Conservation (phyloP, 2,329 filamentous ascomycete genomes). For the Lachnellula willkommii region DNA sequence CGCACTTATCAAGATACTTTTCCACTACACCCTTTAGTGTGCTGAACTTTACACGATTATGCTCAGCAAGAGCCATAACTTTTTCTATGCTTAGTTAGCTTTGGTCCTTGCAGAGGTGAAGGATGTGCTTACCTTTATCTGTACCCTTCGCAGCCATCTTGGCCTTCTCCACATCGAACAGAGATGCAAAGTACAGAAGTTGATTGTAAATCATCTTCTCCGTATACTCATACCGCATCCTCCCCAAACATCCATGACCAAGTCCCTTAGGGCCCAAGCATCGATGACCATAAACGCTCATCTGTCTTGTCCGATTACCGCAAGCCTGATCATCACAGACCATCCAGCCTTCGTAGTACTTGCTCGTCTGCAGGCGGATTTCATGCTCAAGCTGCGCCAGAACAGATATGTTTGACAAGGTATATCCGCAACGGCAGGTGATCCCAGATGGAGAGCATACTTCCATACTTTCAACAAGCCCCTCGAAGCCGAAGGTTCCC, state of each 20-base stretch:
- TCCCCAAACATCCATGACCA: constrained; percentile 75
- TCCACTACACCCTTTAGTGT: constrained; percentile 75
- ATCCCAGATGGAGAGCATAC: constrained; percentile 70
- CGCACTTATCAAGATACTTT: constrained; percentile 81
- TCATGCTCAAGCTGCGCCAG: constrained; percentile 84
- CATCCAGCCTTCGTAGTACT: constrained; percentile 91
- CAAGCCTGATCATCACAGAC: constrained; percentile 86
- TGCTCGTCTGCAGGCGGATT: constrained; percentile 69
- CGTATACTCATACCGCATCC: constrained; percentile 80
- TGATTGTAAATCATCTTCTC: constrained; percentile 96
- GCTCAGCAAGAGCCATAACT: constrained; percentile 66
- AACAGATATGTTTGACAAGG: constrained; percentile 65
- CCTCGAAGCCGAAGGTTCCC: constrained; percentile 66
- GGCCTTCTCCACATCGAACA: constrained; percentile 89
- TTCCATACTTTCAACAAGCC: constrained; percentile 55
- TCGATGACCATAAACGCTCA: constrained; percentile 85
- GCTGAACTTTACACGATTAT: constrained; percentile 74
- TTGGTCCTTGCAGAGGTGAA: not conserved
- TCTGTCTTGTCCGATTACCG: constrained; percentile 79
- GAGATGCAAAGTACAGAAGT: constrained; percentile 73
- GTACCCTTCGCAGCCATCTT: constrained; percentile 46
- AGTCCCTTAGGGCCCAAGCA: constrained; percentile 85
- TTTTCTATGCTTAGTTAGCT: constrained; percentile 33
- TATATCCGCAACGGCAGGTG: constrained; percentile 64
- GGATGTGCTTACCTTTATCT: constrained; percentile 36